phyloP scores from a whole-genome alignment of 345 rosid genomes.

The Eutrema japonicum region DNA sequence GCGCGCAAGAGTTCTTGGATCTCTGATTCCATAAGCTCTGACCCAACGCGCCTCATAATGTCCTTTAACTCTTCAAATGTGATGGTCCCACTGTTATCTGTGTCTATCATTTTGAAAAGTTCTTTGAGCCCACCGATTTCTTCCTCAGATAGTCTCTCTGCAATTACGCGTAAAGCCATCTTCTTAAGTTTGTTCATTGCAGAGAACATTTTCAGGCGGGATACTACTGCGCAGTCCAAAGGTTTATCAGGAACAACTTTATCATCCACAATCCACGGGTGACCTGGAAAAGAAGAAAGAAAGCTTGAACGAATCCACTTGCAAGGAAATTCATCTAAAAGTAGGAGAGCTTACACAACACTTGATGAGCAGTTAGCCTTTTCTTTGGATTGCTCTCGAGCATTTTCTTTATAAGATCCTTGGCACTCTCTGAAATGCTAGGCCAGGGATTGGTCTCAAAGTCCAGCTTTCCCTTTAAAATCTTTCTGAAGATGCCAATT shows the following conservation, averaged over 20 bases:
- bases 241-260: conserved; percentile 81
- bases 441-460: conserved; percentile 80
- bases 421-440: conserved; percentile 70
- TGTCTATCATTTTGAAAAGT: conserved; percentile 80
- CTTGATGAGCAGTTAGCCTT: conserved; percentile 78
- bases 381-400: conserved; percentile 62
- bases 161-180: conserved; percentile 82
- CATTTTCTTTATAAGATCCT: conserved; percentile 75
- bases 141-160: conserved; percentile 80
- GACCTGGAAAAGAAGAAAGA: conserved; percentile 52
- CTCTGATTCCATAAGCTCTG: conserved; percentile 85
- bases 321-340: neutral
- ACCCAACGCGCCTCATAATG: conserved; percentile 60
- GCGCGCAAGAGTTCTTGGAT: conserved; percentile 76
- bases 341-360: conserved; percentile 58
- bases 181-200: conserved; percentile 89
- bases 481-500: conserved; percentile 72
- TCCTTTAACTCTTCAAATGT: conserved; percentile 77
- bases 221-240: conserved; percentile 72
- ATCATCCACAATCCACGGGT: conserved; percentile 85
- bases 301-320: neutral
- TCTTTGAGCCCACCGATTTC: conserved; percentile 81
- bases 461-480: conserved; percentile 67
- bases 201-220: conserved; percentile 74
- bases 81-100: conserved; percentile 74